These are phyloP conservation scores for Botryotinia convoluta DNA, from an alignment of 2,329 filamentous ascomycete genomes.

Conservation along the genomic window DNA sequence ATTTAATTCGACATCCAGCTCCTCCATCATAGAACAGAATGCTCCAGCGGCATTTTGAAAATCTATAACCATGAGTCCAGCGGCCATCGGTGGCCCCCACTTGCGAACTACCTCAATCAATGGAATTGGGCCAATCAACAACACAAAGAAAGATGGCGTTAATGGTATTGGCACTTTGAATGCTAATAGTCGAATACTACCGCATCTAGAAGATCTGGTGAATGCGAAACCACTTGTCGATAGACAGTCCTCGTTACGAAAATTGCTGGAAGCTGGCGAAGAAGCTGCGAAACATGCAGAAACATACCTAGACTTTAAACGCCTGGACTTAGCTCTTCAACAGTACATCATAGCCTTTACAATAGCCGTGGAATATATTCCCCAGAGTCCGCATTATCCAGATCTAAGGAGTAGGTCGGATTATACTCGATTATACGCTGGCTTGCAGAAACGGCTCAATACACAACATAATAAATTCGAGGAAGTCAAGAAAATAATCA, in stretches of 20 bases:
- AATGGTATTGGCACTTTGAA: conserved; percentile 28
- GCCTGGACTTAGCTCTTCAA: conserved; percentile 72
- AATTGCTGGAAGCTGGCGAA: conserved; percentile 53
- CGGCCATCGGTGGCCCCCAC: conserved; percentile 29
- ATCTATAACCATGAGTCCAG: conserved; percentile 36
- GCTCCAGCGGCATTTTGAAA: conserved; percentile 21
- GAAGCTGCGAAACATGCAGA: conserved; percentile 57
- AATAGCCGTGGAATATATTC: conserved; percentile 73
- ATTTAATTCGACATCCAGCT: not conserved
- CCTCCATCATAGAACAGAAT: conserved; percentile 24
- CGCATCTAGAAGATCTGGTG: conserved; percentile 46
- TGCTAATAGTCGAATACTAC: conserved; percentile 36
- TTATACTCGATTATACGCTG: conserved; percentile 48
- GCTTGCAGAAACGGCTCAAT: conserved; percentile 51
- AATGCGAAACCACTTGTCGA: conserved; percentile 37
- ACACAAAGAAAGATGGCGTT: conserved; percentile 16
- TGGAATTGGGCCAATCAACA: conserved; percentile 29
- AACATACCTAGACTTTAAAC: conserved; percentile 59
- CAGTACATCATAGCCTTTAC: conserved; percentile 82
- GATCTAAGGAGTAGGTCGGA: conserved; percentile 57
- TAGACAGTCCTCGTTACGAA: conserved; percentile 48
- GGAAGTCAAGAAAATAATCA: conserved; percentile 57
- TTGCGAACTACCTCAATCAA: conserved; percentile 30
- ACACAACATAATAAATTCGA: conserved; percentile 51
- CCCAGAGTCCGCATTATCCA: conserved; percentile 71